phyloP scores from a whole-genome alignment of 805 yeast species.

The Saturnispora serradocipensis region DNA sequence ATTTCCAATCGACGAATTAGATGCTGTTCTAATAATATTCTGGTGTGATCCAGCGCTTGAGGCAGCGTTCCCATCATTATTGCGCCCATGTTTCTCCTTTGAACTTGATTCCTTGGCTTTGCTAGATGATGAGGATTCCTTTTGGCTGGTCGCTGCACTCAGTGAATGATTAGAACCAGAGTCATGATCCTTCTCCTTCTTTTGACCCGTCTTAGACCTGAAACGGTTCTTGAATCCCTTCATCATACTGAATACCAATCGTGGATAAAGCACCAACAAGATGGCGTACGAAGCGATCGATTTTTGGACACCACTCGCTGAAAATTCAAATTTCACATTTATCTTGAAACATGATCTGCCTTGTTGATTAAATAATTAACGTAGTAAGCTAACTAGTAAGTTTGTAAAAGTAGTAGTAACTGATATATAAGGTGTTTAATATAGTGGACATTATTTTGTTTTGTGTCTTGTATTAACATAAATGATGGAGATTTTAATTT shows the following conservation, averaged over 20 bases:
- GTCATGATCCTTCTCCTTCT: slow-evolving; percentile 15
- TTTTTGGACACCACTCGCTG: not conserved
- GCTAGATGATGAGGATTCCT: slow-evolving; percentile 13
- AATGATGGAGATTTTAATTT: too few species aligned
- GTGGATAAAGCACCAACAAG: not conserved
- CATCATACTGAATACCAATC: slow-evolving; percentile 38
- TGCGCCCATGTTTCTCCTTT: slow-evolving; percentile 17
- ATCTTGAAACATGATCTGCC: not conserved
- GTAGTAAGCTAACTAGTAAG: not conserved
- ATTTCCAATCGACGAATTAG: not conserved
- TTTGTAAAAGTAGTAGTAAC: too few species aligned
- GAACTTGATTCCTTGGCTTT: slow-evolving; percentile 35
- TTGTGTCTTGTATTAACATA: too few species aligned
- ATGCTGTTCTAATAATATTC: not conserved
- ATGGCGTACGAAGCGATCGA: slow-evolving; percentile 1
- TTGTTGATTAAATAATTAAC: not conserved
- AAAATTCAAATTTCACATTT: slow-evolving; percentile 1
- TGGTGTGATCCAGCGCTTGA: not conserved
- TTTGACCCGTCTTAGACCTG: slow-evolving; percentile 26
- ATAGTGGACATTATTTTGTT: too few species aligned
- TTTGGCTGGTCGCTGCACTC: not conserved
- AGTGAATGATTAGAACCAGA: slow-evolving; percentile 16
- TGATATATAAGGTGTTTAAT: too few species aligned
- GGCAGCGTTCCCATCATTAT: not conserved
- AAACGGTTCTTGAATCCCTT: slow-evolving; percentile 61